Evolutionary conservation across 495 filamentous ascomycete species (phyloP), one percentile per base, ranked within the genome.

Genomic region (Lasiosphaeria ovina): DNA sequence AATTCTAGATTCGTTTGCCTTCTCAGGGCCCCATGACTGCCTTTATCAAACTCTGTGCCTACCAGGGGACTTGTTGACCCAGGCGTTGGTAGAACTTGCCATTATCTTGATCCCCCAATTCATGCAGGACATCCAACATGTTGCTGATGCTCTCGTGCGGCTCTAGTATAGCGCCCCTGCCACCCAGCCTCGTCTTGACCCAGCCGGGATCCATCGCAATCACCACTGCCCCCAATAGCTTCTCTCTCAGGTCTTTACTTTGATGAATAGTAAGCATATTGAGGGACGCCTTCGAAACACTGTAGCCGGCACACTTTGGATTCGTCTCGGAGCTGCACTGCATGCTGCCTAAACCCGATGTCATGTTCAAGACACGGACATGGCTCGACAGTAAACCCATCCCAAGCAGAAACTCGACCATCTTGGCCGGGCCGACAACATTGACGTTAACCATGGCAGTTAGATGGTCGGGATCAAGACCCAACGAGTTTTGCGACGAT

Each of bases 121-220:
- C 63, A 10, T 66, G 60, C 54, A 75, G 11, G 9, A 68, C 62
- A 36, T 60, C 55, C 51, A 76, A 54, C 54, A 73, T 69, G 0
- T 72, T 69, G 4, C 72, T 72, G 1, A 81, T 68, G 9, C 80
- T 78, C 55, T 79, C 75, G n/a, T 74, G 64, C 51, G 78, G 65
- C n/a, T 74, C 69, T 3, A 80, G 74, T 3, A 77, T 64, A 0
- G 84, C 85, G 54, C 68, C 72, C 12, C 58, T 56, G 0, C 84
- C 83, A 9, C 85, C 84, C 83, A 87, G 82, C 68, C 83, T 81
- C 8, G 85, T 88, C 59, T 78, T 71, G 47, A 87, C 83, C 85
- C 85, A 87, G 3, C 85, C 85, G 6, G 85, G 85, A 68, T 83
- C 78, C 65, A 86, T 74, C 4, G 76, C 74, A 31, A 82, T 75